Evolutionary conservation across 1,139 yeast genomes (phyloP).

Genomic region (Kurtzmaniella quercitrusa): DNA sequence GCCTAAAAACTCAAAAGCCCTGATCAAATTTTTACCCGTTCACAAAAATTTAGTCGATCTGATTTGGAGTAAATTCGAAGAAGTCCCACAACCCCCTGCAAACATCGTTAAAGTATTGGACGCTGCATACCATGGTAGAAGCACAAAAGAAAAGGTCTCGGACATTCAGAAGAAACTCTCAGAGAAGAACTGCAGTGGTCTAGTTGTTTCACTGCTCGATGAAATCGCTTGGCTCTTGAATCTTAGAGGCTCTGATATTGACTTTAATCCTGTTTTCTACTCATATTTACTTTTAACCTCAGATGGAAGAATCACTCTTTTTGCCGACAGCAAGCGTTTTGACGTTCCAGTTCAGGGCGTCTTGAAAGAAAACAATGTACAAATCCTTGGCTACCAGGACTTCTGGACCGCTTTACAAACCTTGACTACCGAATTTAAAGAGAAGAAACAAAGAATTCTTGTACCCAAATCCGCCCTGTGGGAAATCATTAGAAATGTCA

Average conservation of each 20-base stretch:
- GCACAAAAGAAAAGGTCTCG: slow-evolving; percentile 39
- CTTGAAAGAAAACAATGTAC: slow-evolving; percentile 37
- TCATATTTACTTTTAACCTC: slow-evolving; percentile 66
- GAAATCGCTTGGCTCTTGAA: slow-evolving; percentile 93
- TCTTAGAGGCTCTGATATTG: slow-evolving; percentile 73
- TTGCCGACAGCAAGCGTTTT: slow-evolving; percentile 32
- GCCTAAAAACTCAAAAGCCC: slow-evolving; percentile 26
- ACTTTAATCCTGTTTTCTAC: slow-evolving; percentile 88
- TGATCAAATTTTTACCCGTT: slow-evolving; percentile 60
- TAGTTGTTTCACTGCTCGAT: slow-evolving; percentile 74
- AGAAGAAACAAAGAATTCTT: slow-evolving; percentile 47
- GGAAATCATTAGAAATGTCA: slow-evolving; percentile 64
- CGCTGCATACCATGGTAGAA: slow-evolving; percentile 46
- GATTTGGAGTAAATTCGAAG: slow-evolving; percentile 63
- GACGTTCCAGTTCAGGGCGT: slow-evolving; percentile 27
- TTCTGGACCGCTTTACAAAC: slow-evolving; percentile 52
- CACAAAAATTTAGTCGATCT: slow-evolving; percentile 67
- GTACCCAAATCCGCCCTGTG: slow-evolving; percentile 66
- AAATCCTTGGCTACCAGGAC: slow-evolving; percentile 48
- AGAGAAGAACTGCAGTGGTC: slow-evolving; percentile 36
- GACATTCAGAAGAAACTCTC: slow-evolving; percentile 43
- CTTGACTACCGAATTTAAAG: slow-evolving; percentile 40
- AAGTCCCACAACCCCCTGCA: slow-evolving; percentile 43
- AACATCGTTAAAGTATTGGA: slow-evolving; percentile 45
- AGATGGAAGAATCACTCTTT: slow-evolving; percentile 48